Base-by-base conservation (phyloP, 176 grass and related monocot genomes). In the Luzula sylvatica region DNA sequence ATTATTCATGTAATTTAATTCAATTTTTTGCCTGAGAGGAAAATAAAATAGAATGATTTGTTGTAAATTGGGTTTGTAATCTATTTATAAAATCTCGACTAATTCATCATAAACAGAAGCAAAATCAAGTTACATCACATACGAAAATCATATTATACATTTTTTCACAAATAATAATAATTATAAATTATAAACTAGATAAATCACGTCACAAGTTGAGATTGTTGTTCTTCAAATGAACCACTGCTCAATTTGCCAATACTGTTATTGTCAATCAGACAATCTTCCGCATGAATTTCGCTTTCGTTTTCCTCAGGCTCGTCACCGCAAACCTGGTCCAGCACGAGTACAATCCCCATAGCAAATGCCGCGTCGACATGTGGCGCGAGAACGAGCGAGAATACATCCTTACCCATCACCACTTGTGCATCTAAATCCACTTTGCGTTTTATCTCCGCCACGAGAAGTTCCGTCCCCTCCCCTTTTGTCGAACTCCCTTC, bases 261-360 rank as follows among this genome's bases (percentile, higher is more conserved):
- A 8, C 45, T 54, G 46, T 50, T 58, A 12, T 32, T n/a, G 42
- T 27, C 65, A 14, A 56, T 52, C 18, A 71, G 58, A 44, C 70
- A 77, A 7, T 60, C 64, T 63, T 50, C 61, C 8, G 61, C 54
- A 32, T 17, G 29, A 52, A 56, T 52, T 0, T 50, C 46, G 2
- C 55, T 46, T 21, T 67, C 65, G n/a, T 51, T 32, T 18, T 73
- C 77, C 23, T 80, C 78, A 9, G 75, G 23, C 27, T 79, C 81
- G 26, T 82, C 68, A 42, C 68, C 71, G 46, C 63, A 74, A 65
- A 98, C 76, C 52, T 83, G 65, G 50, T 86, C 92, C 26, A 98
- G 85, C 30, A 90, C 85, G 53, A 98, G 75, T 26, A 98, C 81
- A 50, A 90, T 45, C 30, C 81, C 92, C 81, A 98, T 90, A 53